Conservation (phyloP, 805 yeast genomes). For the Torulaspora gathmanii region DNA sequence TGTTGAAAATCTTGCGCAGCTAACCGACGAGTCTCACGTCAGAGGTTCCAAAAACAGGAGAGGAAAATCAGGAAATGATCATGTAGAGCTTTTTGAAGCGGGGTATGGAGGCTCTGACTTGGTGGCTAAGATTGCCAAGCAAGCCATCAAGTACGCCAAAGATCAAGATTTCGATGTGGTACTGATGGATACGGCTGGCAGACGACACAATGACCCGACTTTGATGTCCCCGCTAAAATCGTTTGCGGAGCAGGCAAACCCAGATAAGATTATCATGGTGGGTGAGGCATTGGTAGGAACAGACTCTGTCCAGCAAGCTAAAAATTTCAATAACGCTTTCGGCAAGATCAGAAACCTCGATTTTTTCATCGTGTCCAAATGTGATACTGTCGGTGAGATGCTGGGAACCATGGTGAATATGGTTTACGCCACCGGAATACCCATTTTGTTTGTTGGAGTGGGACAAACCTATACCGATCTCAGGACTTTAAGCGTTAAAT, state of each 20-base stretch:
- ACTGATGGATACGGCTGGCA: constrained; percentile 93
- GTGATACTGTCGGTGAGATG: constrained; percentile 96
- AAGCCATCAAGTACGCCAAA: constrained; percentile 77
- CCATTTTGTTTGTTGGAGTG: constrained; percentile 90
- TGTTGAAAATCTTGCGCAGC: constrained; percentile 71
- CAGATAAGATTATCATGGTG: constrained; percentile 96
- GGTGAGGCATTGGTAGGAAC: constrained; percentile 98
- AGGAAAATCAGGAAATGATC: constrained; percentile 39
- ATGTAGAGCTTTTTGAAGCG: constrained; percentile 76
- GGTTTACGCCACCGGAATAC: constrained; percentile 95
- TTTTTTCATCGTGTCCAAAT: constrained; percentile 87
- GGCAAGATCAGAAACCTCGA: constrained; percentile 78
- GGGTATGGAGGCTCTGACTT: constrained; percentile 96
- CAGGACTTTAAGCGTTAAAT: constrained; percentile 80
- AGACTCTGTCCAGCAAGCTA: constrained; percentile 93
- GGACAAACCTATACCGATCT: constrained; percentile 97
- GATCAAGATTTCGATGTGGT: constrained; percentile 74
- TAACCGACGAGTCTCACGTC: constrained; percentile 47
- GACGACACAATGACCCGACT: constrained; percentile 91
- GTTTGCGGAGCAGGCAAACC: constrained; percentile 92
- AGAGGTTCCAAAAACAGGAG: constrained; percentile 36
- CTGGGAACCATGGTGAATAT: constrained; percentile 95
- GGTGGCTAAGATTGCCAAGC: constrained; percentile 88
- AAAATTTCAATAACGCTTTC: constrained; percentile 87
- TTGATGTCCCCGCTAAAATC: constrained; percentile 94